phyloP scores from a whole-genome alignment of 495 filamentous ascomycete genomes.

The Neurospora pannonica region DNA sequence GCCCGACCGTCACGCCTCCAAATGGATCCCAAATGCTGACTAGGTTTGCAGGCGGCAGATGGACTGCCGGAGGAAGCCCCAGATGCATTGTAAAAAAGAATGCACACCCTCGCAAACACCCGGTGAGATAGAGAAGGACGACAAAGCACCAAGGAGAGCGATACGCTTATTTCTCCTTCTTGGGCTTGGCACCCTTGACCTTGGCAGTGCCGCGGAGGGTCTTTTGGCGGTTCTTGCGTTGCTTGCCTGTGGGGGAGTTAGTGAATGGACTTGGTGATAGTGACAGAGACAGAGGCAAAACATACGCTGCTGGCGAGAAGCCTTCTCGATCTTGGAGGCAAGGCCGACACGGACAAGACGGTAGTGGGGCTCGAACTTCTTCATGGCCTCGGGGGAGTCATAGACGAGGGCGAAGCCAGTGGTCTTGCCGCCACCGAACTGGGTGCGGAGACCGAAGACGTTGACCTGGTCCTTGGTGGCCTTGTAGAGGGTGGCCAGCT shows the following conservation, averaged over 20 bases:
- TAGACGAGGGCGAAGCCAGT: slow-evolving; percentile 98
- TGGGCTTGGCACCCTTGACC: slow-evolving; percentile 73
- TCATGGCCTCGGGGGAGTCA: slow-evolving; percentile 91
- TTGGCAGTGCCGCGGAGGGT: slow-evolving; percentile 95
- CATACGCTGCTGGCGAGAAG: slow-evolving; percentile 97
- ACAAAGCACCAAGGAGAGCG: slow-evolving; percentile 16
- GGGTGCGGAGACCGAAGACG: slow-evolving; percentile 96
- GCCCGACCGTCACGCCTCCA: slow-evolving; percentile 27
- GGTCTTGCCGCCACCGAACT: slow-evolving; percentile 99
- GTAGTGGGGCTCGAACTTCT: slow-evolving; percentile 99
- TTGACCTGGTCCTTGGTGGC: slow-evolving; percentile 89
- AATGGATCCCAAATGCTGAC: slow-evolving; percentile 17
- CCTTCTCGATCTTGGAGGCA: slow-evolving; percentile 87
- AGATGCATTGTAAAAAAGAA: slow-evolving; percentile 20
- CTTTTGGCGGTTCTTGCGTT: slow-evolving; percentile 99
- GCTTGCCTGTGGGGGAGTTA: slow-evolving; percentile 68
- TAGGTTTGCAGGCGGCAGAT: slow-evolving; percentile 9
- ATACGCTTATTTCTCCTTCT: slow-evolving; percentile 52
- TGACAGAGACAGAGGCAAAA: slow-evolving; percentile 27
- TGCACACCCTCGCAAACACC: slow-evolving; percentile 23
- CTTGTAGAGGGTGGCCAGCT: slow-evolving; percentile 96
- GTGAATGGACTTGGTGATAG: too few species aligned
- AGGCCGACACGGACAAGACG: slow-evolving; percentile 85
- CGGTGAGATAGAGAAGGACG: slow-evolving; percentile 17
- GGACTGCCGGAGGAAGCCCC: slow-evolving; percentile 12